Evolutionary conservation across 768 basidiomycete genomes (phyloP).

Genomic region (Lyophyllum semitale): DNA sequence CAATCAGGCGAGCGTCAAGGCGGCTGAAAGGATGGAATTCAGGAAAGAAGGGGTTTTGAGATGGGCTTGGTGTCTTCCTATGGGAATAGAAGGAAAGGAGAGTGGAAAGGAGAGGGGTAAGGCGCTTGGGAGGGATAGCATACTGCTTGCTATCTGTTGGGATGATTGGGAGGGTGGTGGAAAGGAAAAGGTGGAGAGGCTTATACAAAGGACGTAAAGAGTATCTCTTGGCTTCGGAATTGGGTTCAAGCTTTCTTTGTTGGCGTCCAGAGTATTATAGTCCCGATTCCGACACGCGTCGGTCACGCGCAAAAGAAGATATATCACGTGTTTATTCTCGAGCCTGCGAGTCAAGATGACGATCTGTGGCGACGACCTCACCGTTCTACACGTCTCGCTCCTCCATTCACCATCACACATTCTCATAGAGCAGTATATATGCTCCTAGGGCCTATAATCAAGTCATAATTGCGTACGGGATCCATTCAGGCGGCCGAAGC

Average conservation of each 20-base stretch:
- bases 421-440: background rate
- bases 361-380: background rate
- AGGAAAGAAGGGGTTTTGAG: conserved; percentile 44
- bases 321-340: background rate
- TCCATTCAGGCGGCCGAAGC: background rate
- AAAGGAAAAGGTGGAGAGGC: conserved; percentile 32
- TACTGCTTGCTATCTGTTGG: conserved; percentile 42
- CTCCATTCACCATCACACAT: background rate
- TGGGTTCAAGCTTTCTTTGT: too few relatives aligned
- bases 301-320: background rate
- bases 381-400: background rate
- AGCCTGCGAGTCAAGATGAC: conserved; percentile 1
- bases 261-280: background rate
- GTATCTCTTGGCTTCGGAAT: background rate
- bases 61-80: conserved; percentile 49
- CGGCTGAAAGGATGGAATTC: conserved; percentile 58
- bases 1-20: conserved; percentile 45
- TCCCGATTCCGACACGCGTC: background rate
- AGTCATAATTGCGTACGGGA: background rate
- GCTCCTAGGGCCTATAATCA: background rate
- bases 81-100: conserved; percentile 29
- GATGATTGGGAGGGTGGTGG: conserved; percentile 55
- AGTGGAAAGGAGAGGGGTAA: conserved; percentile 27
- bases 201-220: conserved; percentile 29
- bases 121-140: conserved; percentile 39